phyloP scores from a whole-genome alignment of 2,329 filamentous ascomycete genomes.

The Curvularia spicifera region DNA sequence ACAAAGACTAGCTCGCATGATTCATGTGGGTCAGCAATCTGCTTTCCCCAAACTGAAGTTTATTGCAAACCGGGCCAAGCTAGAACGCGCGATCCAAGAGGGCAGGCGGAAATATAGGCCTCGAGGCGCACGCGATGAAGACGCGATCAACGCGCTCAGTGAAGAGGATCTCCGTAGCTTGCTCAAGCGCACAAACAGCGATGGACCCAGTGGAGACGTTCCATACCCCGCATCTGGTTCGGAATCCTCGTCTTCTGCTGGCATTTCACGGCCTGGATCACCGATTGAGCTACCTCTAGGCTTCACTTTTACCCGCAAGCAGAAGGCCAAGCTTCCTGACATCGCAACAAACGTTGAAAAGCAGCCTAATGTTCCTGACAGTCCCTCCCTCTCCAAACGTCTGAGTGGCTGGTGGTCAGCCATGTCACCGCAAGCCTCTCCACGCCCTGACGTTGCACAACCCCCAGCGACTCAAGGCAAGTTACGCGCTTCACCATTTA shows the following conservation, averaged over 20 bases:
- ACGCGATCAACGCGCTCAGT: constrained; percentile 51
- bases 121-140: constrained; percentile 38
- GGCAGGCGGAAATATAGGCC: constrained; percentile 57
- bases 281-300: constrained; percentile 38
- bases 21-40: constrained; percentile 86
- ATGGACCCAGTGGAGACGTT: constrained; percentile 16
- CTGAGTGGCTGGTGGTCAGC: constrained; percentile 49
- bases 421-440: constrained; percentile 27
- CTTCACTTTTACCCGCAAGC: constrained; percentile 36
- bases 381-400: constrained; percentile 40
- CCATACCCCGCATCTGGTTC: constrained; percentile 35
- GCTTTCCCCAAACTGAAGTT: constrained; percentile 93
- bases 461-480: constrained; percentile 15
- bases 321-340: constrained; percentile 19
- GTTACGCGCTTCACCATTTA: constrained; percentile 21
- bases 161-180: constrained; percentile 56
- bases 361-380: constrained; percentile 28
- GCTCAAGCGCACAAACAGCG: constrained; percentile 42
- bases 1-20: constrained; percentile 80
- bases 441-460: constrained; percentile 11
- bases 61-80: constrained; percentile 81
- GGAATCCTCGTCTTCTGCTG: constrained; percentile 40
- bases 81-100: constrained; percentile 72
- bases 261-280: constrained; percentile 34
- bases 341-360: constrained; percentile 14